A percentile compares a stretch with the other conserved stretches of the same genome.
Evolutionary conservation across 805 yeast species (phyloP).

Genomic region (Starmerella stigmatis): DNA sequence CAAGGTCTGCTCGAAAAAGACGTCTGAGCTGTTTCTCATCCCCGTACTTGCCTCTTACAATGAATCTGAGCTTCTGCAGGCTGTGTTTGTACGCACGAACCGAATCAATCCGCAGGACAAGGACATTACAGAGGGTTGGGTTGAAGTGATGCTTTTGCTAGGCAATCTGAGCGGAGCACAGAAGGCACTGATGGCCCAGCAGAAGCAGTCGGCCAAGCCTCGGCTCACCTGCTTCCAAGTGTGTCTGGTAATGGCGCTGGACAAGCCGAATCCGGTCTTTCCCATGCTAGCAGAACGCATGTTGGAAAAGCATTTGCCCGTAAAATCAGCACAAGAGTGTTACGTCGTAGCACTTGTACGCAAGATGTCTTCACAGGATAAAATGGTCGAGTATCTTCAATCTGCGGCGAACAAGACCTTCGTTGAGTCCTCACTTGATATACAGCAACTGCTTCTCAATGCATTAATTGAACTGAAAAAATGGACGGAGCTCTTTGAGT

Average conservation of each 20-base stretch:
- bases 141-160: slow-evolving; percentile 16
- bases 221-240: slow-evolving; percentile 22
- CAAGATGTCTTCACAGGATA: slow-evolving; percentile 31
- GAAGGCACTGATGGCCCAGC: slow-evolving; percentile 24
- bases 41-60: slow-evolving; percentile 23
- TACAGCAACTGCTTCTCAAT: slow-evolving; percentile 38
- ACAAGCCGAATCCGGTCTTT: slow-evolving; percentile 44
- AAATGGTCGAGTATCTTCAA: slow-evolving; percentile 30
- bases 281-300: slow-evolving; percentile 53
- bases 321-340: slow-evolving; percentile 51
- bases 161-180: slow-evolving; percentile 21
- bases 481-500: slow-evolving; percentile 38
- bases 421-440: slow-evolving; percentile 45
- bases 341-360: slow-evolving; percentile 49
- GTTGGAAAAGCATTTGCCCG: slow-evolving; percentile 44
- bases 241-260: slow-evolving; percentile 39
- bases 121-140: slow-evolving; percentile 23
- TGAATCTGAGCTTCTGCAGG: slow-evolving; percentile 28
- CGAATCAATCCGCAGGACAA: slow-evolving; percentile 18
- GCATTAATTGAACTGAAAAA: slow-evolving; percentile 36
- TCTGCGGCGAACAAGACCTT: slow-evolving; percentile 19
- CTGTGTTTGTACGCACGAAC: slow-evolving; percentile 23
- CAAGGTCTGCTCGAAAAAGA: slow-evolving; percentile 11
- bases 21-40: slow-evolving; percentile 25
- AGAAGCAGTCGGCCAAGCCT: slow-evolving; percentile 20